Evolutionary conservation across 306 rosid species (phyloP), one percentile per base, ranked within the genome.

Genomic region (Amphicarpaea edgeworthii): DNA sequence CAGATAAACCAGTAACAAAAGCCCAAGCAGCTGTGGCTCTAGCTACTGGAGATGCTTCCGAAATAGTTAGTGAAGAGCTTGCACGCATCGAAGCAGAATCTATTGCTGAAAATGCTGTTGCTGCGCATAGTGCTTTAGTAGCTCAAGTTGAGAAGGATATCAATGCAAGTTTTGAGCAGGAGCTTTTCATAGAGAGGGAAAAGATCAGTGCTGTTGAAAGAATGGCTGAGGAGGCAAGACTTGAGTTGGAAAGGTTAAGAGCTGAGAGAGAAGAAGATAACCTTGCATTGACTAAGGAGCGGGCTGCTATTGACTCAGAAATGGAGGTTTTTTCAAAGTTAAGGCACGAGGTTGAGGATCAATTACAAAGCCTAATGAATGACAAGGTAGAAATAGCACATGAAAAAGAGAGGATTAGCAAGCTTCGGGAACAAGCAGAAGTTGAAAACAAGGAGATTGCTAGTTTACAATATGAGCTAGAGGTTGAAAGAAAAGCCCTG

Each of bases 1-100:
- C 98, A 5, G 86, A 84, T 70, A 96, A 96, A 80, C 98, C 99
- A 6, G 99, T 96, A 60, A 96, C 98, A 28, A 96, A 96, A 79
- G 92, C 93, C 78, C 99, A 96, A 87, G 98, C 98, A 58, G 98
- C 99, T 69, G 79, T 96, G 82, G 99, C 98, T 73, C 96, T 96
- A 77, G 93, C 98, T 58, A 90, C 91, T 3, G 97, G 99, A n/a
- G 98, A 96, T 85, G 91, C 95, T 71, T 88, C 96, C 72, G 99
- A 96, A 61, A 65, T 75, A 4, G 98, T 96, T 55, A 87, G 90
- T 34, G 99, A 96, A 85, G 99, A 96, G 87, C 96, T 96, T 82
- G 89, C 98, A 70, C 97, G 98, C 73, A 96, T 96, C 61, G 98
- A 96, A 88, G 98, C 99, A 47, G 99, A 96, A 82, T 83, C 93